phyloP scores from a whole-genome alignment of 441 rosid species.

The Populus tomentosa region DNA sequence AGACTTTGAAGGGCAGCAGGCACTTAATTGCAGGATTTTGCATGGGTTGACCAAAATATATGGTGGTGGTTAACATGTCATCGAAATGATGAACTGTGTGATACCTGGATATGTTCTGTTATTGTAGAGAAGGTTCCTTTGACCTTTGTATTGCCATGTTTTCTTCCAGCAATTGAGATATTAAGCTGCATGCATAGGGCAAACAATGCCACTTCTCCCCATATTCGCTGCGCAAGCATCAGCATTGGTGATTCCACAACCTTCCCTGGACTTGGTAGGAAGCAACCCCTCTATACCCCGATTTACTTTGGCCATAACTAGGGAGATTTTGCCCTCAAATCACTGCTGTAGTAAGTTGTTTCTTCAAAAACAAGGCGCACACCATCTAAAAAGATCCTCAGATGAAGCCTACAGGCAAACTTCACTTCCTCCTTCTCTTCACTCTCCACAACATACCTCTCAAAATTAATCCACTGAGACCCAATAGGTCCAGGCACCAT shows the following conservation, averaged over 20 bases:
- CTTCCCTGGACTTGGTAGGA: slow-evolving; percentile 27
- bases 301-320: slow-evolving; percentile 19
- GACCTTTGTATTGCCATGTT: neutral
- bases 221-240: slow-evolving; percentile 35
- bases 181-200: neutral
- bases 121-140: neutral
- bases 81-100: neutral
- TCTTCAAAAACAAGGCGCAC: slow-evolving; percentile 44
- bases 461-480: slow-evolving; percentile 30
- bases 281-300: slow-evolving; percentile 29
- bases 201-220: slow-evolving; percentile 26
- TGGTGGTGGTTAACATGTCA: neutral
- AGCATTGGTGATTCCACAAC: slow-evolving; percentile 33
- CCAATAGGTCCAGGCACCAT: slow-evolving; percentile 9
- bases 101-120: neutral
- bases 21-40: neutral
- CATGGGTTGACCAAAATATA: neutral
- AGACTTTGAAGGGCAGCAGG: neutral
- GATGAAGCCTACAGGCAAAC: slow-evolving; percentile 24
- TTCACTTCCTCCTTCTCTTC: slow-evolving; percentile 10
- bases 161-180: neutral
- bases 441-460: slow-evolving; percentile 2
- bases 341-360: slow-evolving; percentile 33
- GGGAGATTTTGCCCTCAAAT: slow-evolving; percentile 34
- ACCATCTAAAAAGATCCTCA: slow-evolving; percentile 33